These are phyloP conservation scores for Ostreobium quekettii DNA, from an alignment of 139 green algal genomes.

Conservation along the genomic window DNA sequence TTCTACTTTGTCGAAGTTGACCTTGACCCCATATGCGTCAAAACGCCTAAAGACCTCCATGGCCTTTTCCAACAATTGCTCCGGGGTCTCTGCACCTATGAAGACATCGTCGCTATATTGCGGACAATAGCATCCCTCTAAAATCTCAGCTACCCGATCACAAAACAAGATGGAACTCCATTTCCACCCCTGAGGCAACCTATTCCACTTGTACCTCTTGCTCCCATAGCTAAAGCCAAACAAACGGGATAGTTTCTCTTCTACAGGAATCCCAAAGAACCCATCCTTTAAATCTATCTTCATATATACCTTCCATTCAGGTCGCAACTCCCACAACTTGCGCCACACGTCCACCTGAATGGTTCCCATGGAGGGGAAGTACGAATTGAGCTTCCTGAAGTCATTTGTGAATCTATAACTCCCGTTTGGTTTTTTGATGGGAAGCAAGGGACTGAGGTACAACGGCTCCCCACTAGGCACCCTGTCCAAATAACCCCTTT, in stretches of 20 bases:
- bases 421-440: slow-evolving; percentile 9
- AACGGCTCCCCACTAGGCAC: neutral
- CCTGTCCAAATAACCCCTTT: slow-evolving; percentile 1
- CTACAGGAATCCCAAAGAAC: slow-evolving; percentile 13
- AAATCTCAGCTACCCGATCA: neutral
- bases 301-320: slow-evolving; percentile 4
- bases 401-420: slow-evolving; percentile 8
- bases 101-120: no score
- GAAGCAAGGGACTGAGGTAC: slow-evolving; percentile 6
- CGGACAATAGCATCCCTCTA: no score
- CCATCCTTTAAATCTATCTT: slow-evolving; percentile 16
- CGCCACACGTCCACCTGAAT: neutral
- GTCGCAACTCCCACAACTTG: neutral
- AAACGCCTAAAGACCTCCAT: no score
- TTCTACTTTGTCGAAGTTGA: no score
- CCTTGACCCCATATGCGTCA: no score
- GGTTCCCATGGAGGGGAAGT: slow-evolving; percentile 3
- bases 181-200: slow-evolving; percentile 3
- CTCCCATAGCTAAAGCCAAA: slow-evolving; percentile 15
- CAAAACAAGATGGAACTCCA: neutral
- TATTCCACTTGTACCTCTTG: neutral
- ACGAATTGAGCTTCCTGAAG: slow-evolving; percentile 10
- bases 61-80: no score
- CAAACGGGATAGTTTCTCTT: neutral
- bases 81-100: no score